Evolutionary conservation across 1,139 yeast species (phyloP), one percentile per base, ranked within the genome.

Genomic region (Zygosaccharomyces pseudobailii): DNA sequence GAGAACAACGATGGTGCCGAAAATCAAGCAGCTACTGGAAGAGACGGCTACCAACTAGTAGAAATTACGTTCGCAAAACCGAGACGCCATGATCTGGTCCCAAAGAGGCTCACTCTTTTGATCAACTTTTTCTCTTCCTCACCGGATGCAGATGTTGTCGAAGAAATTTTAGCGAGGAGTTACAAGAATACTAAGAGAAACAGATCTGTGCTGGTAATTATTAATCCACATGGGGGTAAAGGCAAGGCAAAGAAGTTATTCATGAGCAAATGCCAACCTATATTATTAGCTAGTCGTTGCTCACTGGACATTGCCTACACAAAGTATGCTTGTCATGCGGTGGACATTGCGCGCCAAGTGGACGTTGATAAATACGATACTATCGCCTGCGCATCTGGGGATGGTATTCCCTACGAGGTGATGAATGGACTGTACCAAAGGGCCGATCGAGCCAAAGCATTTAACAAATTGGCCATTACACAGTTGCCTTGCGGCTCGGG

Each of bases 401-500:
- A 92, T 68, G 98, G 98, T 10, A 82, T 87, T 28, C 97, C 97
- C 1, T 95, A 90, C 67, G 97, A 92, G 65, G 88, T 92, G 6
- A 76, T 89, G 40, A 92, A 92, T 64, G 98, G 97, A 4, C 71
- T 92, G 36, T 87, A 80, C 54, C 58, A 57, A 44, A 73, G 88
- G 23, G 61, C 71, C 0, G 95, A 88, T 65, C 80, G 83, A 6
- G 76, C 71, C 0, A 66, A 66, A 7, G 94, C 94, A 0, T 82
- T 92, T 58, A 72, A 75, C 48, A 78, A 79, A 49, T 54, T 88
- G 20, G 83, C 87, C 0, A 70, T 92, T 1, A 82, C 95, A 21
- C 97, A 92, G 66, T 71, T 92, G 20, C 98, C 98, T 0, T 87
- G 96, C 60, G 97, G 97, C 0, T 86, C 96, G 1, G 98, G 98